These are phyloP conservation scores for Neurospora crassa DNA, from an alignment of 2,329 filamentous ascomycete species.

Conservation along the genomic window DNA sequence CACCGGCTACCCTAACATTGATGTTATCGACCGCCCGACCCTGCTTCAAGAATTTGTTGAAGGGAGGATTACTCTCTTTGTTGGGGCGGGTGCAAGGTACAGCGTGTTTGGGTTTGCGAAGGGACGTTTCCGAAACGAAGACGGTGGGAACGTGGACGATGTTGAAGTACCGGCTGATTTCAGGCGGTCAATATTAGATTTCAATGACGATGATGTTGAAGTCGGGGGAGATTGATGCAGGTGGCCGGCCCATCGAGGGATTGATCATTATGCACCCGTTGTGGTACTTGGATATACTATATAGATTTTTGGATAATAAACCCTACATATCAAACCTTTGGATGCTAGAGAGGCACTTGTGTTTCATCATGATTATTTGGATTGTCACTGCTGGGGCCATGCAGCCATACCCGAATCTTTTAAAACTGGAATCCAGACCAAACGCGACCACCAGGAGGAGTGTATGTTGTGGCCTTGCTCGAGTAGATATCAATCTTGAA, in stretches of 20 bases:
- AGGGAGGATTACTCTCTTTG: conserved; percentile 62
- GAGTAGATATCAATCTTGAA: conserved; percentile 36
- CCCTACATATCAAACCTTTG: background rate
- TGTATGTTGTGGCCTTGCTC: conserved; percentile 35
- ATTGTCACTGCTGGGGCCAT: background rate
- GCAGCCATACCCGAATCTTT: background rate
- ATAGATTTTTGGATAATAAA: background rate
- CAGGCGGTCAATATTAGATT: background rate
- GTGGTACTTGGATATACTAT: background rate
- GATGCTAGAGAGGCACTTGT: background rate
- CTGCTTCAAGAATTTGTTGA: conserved; percentile 65
- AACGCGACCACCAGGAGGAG: conserved; percentile 35
- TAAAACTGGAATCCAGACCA: conserved; percentile 31
- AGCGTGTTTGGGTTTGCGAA: conserved; percentile 43
- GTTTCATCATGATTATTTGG: background rate
- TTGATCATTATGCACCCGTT: background rate
- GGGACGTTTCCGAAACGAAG: background rate
- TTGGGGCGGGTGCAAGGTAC: conserved; percentile 78
- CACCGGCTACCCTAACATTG: conserved; percentile 57
- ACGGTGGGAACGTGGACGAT: background rate
- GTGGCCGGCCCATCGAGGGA: background rate
- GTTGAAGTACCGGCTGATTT: background rate
- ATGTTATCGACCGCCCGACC: conserved; percentile 69
- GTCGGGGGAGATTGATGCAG: background rate
- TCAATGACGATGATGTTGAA: background rate